phyloP scores from a whole-genome alignment of 129 eudicot species.

The Arctium lappa region DNA sequence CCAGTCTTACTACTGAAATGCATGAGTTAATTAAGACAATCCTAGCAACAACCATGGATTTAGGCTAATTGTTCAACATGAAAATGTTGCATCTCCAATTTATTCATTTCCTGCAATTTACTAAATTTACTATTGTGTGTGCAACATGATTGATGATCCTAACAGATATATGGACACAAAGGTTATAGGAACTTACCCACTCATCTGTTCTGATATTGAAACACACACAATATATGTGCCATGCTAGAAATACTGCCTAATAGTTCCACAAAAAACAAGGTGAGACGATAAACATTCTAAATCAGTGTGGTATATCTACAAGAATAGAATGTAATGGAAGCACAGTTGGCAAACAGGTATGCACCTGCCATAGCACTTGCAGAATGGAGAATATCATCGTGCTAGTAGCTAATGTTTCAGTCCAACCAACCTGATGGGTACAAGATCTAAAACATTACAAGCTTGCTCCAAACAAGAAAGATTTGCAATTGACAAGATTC shows the following conservation, averaged over 20 bases:
- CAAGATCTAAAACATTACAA: neutral
- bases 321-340: neutral
- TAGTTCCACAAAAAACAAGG: neutral
- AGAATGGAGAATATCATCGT: constrained; percentile 60
- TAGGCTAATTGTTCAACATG: too few relatives aligned
- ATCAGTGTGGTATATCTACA: neutral
- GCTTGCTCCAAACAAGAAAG: neutral
- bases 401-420: constrained; percentile 46
- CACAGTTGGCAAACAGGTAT: neutral
- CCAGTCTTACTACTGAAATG: too few relatives aligned
- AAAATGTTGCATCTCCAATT: too few relatives aligned
- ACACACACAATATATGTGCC: constrained; percentile 73
- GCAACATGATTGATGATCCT: neutral
- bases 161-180: neutral
- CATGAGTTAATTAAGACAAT: too few relatives aligned
- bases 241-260: constrained; percentile 55
- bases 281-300: neutral
- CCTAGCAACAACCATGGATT: too few relatives aligned
- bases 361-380: constrained; percentile 83
- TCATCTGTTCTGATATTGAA: constrained; percentile 75
- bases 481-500: constrained; percentile 9
- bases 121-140: too few relatives aligned
- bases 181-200: constrained; percentile 50
- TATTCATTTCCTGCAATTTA: too few relatives aligned
- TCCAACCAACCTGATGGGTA: constrained; percentile 31